Evolutionary conservation across 2,329 filamentous ascomycete species (phyloP).

Genomic region (Aspergillus sp.): DNA sequence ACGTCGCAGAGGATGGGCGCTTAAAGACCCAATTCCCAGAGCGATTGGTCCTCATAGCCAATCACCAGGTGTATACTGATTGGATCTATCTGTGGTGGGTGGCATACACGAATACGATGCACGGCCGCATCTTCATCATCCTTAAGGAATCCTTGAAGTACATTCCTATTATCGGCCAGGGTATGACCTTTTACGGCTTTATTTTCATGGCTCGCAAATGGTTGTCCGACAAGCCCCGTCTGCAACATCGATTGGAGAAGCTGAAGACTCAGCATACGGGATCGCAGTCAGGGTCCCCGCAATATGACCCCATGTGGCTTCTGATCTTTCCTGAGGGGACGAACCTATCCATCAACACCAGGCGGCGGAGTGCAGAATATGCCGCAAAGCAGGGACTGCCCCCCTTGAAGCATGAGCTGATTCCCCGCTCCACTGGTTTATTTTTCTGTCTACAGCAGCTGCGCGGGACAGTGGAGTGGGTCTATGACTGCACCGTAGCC

Average conservation of each 20-base stretch:
- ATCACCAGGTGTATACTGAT: conserved; percentile 70
- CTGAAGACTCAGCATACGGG: conserved; percentile 55
- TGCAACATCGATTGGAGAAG: conserved; percentile 59
- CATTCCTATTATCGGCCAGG: conserved; percentile 63
- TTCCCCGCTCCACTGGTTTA: conserved; percentile 63
- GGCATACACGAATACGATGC: conserved; percentile 65
- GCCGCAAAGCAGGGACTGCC: conserved; percentile 59
- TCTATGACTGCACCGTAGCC: conserved; percentile 82
- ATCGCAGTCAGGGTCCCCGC: conserved; percentile 48
- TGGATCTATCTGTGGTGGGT: conserved; percentile 72
- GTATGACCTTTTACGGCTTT: conserved; percentile 67
- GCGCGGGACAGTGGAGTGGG: conserved; percentile 60
- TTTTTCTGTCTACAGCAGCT: conserved; percentile 64
- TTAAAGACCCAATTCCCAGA: conserved; percentile 63
- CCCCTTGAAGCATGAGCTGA: conserved; percentile 61
- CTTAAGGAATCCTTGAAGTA: conserved; percentile 66
- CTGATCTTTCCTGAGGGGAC: conserved; percentile 68
- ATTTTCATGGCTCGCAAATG: conserved; percentile 67
- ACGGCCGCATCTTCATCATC: conserved; percentile 68
- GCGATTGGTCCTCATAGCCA: conserved; percentile 63
- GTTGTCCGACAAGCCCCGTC: conserved; percentile 61
- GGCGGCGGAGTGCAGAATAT: conserved; percentile 59
- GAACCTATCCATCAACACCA: conserved; percentile 59
- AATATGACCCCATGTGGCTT: conserved; percentile 66
- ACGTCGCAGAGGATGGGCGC: conserved; percentile 58